Evolutionary conservation across 2,329 filamentous ascomycete genomes (phyloP).

Genomic region (Talaromyces sp.): DNA sequence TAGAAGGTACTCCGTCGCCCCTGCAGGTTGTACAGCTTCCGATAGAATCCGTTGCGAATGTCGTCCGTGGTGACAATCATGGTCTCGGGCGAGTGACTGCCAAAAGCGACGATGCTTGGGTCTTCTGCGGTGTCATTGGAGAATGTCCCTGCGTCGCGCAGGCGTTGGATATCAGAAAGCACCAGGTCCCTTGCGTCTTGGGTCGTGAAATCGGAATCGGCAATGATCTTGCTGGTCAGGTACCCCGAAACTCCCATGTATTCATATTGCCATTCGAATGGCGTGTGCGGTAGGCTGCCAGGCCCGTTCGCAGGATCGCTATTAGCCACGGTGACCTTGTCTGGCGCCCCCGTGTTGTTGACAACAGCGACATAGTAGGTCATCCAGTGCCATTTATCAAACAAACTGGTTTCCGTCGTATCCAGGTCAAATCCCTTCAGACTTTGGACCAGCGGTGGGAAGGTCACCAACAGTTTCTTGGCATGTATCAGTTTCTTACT

Average conservation of each 20-base stretch:
- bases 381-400: background rate
- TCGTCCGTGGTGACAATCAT: conserved; percentile 23
- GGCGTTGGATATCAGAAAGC: background rate
- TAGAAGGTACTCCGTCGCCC: conserved; percentile 11
- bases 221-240: background rate
- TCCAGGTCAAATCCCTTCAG: conserved; percentile 29
- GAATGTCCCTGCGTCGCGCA: background rate
- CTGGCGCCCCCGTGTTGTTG: background rate
- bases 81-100: conserved; percentile 21
- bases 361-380: background rate
- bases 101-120: conserved; percentile 13
- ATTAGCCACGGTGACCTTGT: background rate
- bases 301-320: background rate
- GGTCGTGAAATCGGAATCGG: background rate
- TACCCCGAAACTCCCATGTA: background rate
- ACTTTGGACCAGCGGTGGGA: conserved; percentile 31
- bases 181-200: background rate
- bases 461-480: conserved; percentile 32
- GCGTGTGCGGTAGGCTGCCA: background rate
- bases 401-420: conserved; percentile 17
- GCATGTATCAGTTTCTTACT: conserved; percentile 25
- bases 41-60: conserved; percentile 31
- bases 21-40: conserved; percentile 33
- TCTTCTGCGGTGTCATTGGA: background rate
- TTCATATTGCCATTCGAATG: background rate